phyloP scores from a whole-genome alignment of 331 rosid genomes.

The Quercus phellos region DNA sequence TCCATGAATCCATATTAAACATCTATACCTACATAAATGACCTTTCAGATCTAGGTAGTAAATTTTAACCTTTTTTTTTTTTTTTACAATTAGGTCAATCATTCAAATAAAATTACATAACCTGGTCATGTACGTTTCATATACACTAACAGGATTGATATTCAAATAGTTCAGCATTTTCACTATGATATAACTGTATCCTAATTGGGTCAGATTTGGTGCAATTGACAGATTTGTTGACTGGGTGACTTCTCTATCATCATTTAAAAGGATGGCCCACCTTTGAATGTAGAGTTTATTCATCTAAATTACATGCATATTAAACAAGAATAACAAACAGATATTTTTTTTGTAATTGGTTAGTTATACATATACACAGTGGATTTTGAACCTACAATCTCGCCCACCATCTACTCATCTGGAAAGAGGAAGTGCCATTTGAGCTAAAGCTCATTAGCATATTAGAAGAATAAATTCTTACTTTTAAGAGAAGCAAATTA shows the following conservation, averaged over 20 bases:
- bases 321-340: background rate
- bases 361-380: background rate
- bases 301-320: constrained; percentile 10
- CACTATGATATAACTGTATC: background rate
- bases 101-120: too few species aligned
- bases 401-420: too few species aligned
- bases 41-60: background rate
- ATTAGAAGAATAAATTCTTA: background rate
- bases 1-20: background rate
- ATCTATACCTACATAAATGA: background rate
- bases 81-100: too few species aligned
- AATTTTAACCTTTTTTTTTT: too few species aligned
- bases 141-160: background rate
- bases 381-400: background rate
- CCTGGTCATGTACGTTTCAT: too few species aligned
- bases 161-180: background rate
- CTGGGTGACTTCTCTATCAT: constrained; percentile 14
- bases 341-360: too few species aligned
- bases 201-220: background rate
- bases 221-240: background rate
- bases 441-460: too few species aligned
- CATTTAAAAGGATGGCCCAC: constrained; percentile 2
- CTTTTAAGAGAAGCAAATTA: background rate
- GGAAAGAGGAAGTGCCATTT: too few species aligned
- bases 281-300: background rate